Evolutionary conservation across 306 rosid genomes (phyloP), one percentile per base, ranked within the genome.

Genomic region (Malus fusca): DNA sequence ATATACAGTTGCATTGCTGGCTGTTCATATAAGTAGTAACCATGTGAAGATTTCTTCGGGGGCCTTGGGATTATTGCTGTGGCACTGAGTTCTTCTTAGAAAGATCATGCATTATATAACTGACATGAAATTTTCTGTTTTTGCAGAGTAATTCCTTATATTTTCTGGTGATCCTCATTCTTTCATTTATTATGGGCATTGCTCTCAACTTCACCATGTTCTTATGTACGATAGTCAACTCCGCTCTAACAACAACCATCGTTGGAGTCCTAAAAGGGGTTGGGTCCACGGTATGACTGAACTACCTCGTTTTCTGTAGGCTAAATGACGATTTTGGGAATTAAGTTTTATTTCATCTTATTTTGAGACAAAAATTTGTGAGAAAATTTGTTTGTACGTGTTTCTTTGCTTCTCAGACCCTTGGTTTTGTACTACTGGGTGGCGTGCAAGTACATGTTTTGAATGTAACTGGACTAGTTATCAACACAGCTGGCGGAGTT

Each of bases 191-290:
- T 77, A 92, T 95, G 97, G 97, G 91, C 79, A 90, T 95, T 71
- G 87, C 84, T 81, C 99, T 95, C 82, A 90, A 95, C 90, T 92
- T 71, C 96, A 95, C 99, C 85, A 95, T 95, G 98, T 95, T 95
- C 89, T 84, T 90, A 80, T 95, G 99, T 82, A 95, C 99, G 78
- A 81, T 92, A 69, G 96, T 92, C 79, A 95, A 95, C 87, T 95
- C 97, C 17, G 97, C 97, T 80, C 84, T 95, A 42, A 90, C 99
- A 52, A 95, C 99, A 58, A 92, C 99, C 37, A 92, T 95, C 48
- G 97, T 95, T 35, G 99, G 97, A 12, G 97, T 95, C 80, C 99
- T 95, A 82, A 95, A 95, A 81, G 99, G 99, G 10, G 99, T 95
- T 81, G 99, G 92, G 67, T 92, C 99, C 66, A 95, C 97, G 80